Evolutionary conservation across 305 asterid species (phyloP), one percentile per base, ranked within the genome.

Genomic region (Vinca major): DNA sequence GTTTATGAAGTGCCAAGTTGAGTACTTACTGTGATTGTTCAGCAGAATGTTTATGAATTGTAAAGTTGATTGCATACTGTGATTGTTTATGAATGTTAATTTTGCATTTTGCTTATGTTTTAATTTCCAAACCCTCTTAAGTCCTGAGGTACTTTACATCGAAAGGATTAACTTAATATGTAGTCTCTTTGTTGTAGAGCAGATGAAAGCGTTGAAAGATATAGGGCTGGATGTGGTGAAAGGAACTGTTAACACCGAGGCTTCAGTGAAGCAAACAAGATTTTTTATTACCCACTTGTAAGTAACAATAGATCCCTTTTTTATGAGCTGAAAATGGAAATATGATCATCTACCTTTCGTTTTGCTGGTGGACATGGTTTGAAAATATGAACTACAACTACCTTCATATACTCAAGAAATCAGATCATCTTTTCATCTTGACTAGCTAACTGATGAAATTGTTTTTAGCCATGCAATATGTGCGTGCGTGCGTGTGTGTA

Each of bases 121-220:
- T 63, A 1, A 56, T 41, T 57, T 58, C n/a, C 48, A 36, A 33
- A 33, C 10, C 4, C 4, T 45, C 9, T 73, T 52, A 33, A 43
- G 10, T 76, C 71, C 50, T 37, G 14, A 56, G 19, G 65, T 62
- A 68, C 67, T 58, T 52, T 69, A 48, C 44, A 5, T 73, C 76
- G 69, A 62, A 65, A 65, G 71, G 71, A 68, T 65, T 51, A 21
- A 45, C 40, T 66, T 75, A 58, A 71, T 61, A 37, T 66, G 57
- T 63, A 68, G 50, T 74, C 65, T 67, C 69, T 69, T 41, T 72
- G 63, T 80, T 63, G 40, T 76, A 43, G 67, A 75, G 86, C 89
- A 93, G 99, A 93, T 93, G 96, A 87, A 89, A 82, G 84, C 99
- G 54, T 96, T 93, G 39, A 93, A 85, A 75, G 97, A 93, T 79